phyloP scores from a whole-genome alignment of 1,284 basidiomycete genomes.

The Phenoliferia sp. region DNA sequence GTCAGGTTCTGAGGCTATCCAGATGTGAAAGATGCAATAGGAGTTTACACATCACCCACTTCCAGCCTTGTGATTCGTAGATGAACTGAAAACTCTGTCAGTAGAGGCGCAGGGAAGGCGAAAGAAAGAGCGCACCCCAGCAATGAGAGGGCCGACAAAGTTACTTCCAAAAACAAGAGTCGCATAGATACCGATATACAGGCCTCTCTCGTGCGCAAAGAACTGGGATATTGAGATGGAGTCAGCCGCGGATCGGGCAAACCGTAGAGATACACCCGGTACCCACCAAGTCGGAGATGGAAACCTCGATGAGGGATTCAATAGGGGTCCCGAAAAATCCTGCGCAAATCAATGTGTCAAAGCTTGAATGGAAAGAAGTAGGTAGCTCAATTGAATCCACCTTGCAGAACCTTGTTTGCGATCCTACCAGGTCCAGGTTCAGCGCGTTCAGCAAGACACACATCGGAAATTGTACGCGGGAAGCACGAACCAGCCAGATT shows the following conservation, averaged over 20 bases:
- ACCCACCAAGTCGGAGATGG: background rate
- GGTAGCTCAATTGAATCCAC: background rate
- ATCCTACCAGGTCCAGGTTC: background rate
- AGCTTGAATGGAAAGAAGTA: background rate
- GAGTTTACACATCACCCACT: background rate
- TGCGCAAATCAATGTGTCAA: no score
- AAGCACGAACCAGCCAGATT: background rate
- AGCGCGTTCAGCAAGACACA: no score
- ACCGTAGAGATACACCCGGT: background rate
- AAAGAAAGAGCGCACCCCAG: background rate
- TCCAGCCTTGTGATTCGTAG: background rate
- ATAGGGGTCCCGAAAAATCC: background rate
- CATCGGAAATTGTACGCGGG: no score
- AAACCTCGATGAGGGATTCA: background rate
- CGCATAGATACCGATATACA: background rate
- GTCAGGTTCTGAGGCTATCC: no score
- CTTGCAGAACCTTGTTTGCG: background rate
- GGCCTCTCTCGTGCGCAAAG: background rate
- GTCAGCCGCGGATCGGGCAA: background rate
- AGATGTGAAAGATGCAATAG: background rate
- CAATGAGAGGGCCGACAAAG: background rate
- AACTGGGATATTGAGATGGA: background rate
- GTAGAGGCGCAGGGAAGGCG: background rate
- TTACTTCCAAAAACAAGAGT: background rate
- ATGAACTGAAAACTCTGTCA: background rate